A percentile compares a stretch with the other conserved stretches of the same genome.
Evolutionary conservation across 345 rosid genomes (phyloP).

Genomic region (Eucalyptus pauciflora): DNA sequence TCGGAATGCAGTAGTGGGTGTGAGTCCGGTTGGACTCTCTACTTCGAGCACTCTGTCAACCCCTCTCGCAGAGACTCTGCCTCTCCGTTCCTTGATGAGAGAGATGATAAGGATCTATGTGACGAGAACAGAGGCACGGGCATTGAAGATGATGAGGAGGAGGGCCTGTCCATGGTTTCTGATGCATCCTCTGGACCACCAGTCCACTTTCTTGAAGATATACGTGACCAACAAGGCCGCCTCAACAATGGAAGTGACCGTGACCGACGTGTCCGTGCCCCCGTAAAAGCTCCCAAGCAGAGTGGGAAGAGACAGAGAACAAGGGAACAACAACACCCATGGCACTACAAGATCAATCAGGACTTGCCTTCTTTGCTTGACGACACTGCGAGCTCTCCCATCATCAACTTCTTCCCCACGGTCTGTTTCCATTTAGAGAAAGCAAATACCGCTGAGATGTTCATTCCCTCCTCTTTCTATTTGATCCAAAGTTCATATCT

Average conservation of each 20-base stretch:
- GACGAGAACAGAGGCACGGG: conserved; percentile 4
- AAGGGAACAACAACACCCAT: conserved; percentile 17
- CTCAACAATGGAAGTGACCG: conserved; percentile 3
- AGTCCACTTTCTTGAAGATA: conserved; percentile 30
- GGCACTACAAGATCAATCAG: conserved; percentile 7
- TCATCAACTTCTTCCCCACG: conserved; percentile 33
- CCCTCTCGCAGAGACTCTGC: conserved; percentile 7
- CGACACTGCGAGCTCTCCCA: conserved; percentile 90
- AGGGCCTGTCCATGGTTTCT: conserved; percentile 87
- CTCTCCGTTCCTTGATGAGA: conserved; percentile 1
- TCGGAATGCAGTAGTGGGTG: conserved; percentile 76
- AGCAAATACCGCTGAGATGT: not conserved
- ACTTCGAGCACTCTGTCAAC: conserved; percentile 62
- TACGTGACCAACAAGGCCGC: not conserved
- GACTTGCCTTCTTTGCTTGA: conserved; percentile 46
- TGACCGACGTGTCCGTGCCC: not conserved
- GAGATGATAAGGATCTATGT: not conserved
- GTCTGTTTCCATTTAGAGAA: conserved; percentile 7
- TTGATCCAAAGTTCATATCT: not conserved
- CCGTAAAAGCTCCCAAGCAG: not conserved
- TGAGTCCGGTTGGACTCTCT: conserved; percentile 98
- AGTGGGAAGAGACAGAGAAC: conserved; percentile 16
- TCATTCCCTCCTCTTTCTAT: not conserved
- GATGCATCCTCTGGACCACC: conserved; percentile 99
- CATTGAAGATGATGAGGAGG: conserved; percentile 43